Percentiles rank a stretch among this genome's conserved stretches.
These are phyloP conservation scores for Metarhizium album DNA, from an alignment of 2,329 filamentous ascomycete species.

Conservation along the genomic window DNA sequence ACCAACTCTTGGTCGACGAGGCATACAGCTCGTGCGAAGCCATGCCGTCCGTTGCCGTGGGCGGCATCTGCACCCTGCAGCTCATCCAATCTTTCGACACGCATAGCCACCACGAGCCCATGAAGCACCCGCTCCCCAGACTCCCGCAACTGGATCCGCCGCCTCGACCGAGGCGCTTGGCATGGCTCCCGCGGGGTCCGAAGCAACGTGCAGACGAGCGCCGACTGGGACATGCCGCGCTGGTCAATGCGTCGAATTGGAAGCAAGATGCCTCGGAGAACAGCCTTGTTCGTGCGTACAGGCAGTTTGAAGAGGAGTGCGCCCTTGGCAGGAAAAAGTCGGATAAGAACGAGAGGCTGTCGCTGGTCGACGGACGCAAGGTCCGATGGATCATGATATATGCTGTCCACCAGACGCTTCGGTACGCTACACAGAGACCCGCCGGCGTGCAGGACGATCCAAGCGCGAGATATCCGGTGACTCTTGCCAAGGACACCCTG, in stretches of 20 bases:
- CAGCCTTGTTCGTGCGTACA: slow-evolving; percentile 55
- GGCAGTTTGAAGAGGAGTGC: slow-evolving; percentile 55
- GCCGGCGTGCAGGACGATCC: slow-evolving; percentile 47
- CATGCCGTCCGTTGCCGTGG: slow-evolving; percentile 45
- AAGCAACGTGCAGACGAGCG: slow-evolving; percentile 37
- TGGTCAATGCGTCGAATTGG: slow-evolving; percentile 40
- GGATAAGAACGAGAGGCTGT: slow-evolving; percentile 43
- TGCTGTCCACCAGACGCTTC: slow-evolving; percentile 60
- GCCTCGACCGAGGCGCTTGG: slow-evolving; percentile 22
- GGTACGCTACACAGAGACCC: slow-evolving; percentile 50
- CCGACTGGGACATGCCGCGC: slow-evolving; percentile 40
- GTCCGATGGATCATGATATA: slow-evolving; percentile 72
- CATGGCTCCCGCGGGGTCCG: slow-evolving; percentile 30
- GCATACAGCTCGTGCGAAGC: slow-evolving; percentile 36
- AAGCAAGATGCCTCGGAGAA: slow-evolving; percentile 31
- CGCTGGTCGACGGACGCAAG: slow-evolving; percentile 57
- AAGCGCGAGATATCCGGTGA: slow-evolving; percentile 45
- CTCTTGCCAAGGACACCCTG: slow-evolving; percentile 29
- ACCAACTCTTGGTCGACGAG: slow-evolving; percentile 59
- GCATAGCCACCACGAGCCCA: slow-evolving; percentile 44
- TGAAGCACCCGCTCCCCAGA: slow-evolving; percentile 57
- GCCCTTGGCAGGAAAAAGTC: slow-evolving; percentile 37
- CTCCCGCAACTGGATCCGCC: slow-evolving; percentile 39
- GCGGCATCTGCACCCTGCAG: slow-evolving; percentile 61
- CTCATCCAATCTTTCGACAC: slow-evolving; percentile 56